Evolutionary conservation across 495 filamentous ascomycete genomes (phyloP).

Genomic region (Hypoxylon intermedium): DNA sequence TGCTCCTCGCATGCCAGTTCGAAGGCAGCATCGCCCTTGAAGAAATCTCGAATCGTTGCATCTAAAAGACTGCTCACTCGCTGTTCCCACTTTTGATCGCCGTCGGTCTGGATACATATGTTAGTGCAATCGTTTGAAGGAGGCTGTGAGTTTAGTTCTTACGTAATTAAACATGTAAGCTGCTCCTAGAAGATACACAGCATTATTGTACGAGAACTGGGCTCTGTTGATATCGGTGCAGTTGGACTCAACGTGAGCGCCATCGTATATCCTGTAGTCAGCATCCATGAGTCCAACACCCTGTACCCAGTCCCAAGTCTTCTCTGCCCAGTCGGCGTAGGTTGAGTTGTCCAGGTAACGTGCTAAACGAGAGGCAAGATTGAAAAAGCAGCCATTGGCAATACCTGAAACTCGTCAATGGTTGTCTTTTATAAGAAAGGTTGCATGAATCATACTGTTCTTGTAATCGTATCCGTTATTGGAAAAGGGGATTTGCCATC

Average conservation of each 20-base stretch:
- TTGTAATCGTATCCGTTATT: constrained; percentile 87
- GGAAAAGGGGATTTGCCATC: constrained; percentile 79
- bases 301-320: constrained; percentile 74
- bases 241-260: constrained; percentile 66
- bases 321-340: constrained; percentile 79
- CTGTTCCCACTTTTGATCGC: constrained; percentile 63
- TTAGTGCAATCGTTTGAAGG: constrained; percentile 24
- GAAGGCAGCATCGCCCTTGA: constrained; percentile 63
- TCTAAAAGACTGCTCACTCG: constrained; percentile 67
- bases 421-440: not conserved
- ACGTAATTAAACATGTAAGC: constrained; percentile 81
- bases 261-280: constrained; percentile 72
- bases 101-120: constrained; percentile 57
- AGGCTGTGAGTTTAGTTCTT: constrained; percentile 34
- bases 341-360: constrained; percentile 79
- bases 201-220: constrained; percentile 80
- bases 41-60: constrained; percentile 64
- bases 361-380: constrained; percentile 77
- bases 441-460: constrained; percentile 68
- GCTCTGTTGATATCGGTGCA: constrained; percentile 67
- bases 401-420: constrained; percentile 49
- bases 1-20: constrained; percentile 74
- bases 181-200: constrained; percentile 72
- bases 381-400: constrained; percentile 82
- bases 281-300: constrained; percentile 67